Evolutionary conservation across 2,329 filamentous ascomycete genomes (phyloP).

Genomic region (Emergomyces pasteurianus): DNA sequence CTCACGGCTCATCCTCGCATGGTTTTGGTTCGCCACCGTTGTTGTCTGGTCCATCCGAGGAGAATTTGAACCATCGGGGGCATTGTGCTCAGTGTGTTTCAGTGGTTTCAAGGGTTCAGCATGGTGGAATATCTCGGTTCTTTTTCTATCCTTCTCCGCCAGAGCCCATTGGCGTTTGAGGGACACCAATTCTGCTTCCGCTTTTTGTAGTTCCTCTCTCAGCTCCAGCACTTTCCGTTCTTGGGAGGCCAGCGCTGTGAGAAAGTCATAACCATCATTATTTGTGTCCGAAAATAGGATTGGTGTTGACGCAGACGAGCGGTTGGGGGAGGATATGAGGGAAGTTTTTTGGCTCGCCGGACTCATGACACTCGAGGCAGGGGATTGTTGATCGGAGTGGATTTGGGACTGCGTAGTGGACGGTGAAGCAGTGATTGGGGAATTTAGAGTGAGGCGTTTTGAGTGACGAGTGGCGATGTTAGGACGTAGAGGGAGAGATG

Average conservation of each 20-base stretch:
- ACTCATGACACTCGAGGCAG: constrained; percentile 23
- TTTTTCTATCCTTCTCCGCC: constrained; percentile 66
- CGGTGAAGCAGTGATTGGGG: constrained; percentile 24
- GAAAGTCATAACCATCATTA: constrained; percentile 53
- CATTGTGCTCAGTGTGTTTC: constrained; percentile 25
- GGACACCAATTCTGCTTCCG: constrained; percentile 61
- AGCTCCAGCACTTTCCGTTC: constrained; percentile 85
- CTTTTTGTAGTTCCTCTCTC: constrained; percentile 73
- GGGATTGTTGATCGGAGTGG: constrained; percentile 10
- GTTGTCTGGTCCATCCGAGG: constrained; percentile 13
- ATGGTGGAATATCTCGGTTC: constrained; percentile 50
- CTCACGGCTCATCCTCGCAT: constrained; percentile 41
- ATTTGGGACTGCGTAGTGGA: constrained; percentile 11
- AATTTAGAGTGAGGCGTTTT: constrained; percentile 37
- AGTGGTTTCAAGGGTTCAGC: constrained; percentile 48
- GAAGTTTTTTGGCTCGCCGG: constrained; percentile 23
- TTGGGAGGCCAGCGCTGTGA: constrained; percentile 83
- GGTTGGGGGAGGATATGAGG: constrained; percentile 20
- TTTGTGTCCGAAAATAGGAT: constrained; percentile 17
- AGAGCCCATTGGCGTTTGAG: constrained; percentile 76
- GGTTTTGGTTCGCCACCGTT: constrained; percentile 16
- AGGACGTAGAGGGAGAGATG: constrained; percentile 24
- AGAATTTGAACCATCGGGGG: constrained; percentile 5
- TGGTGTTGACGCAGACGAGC: constrained; percentile 12
- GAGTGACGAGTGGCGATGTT: constrained; percentile 28